Percentiles rank a stretch among this genome's conserved stretches.
Evolutionary conservation across 345 rosid genomes (phyloP).

Genomic region (Passiflora organensis): DNA sequence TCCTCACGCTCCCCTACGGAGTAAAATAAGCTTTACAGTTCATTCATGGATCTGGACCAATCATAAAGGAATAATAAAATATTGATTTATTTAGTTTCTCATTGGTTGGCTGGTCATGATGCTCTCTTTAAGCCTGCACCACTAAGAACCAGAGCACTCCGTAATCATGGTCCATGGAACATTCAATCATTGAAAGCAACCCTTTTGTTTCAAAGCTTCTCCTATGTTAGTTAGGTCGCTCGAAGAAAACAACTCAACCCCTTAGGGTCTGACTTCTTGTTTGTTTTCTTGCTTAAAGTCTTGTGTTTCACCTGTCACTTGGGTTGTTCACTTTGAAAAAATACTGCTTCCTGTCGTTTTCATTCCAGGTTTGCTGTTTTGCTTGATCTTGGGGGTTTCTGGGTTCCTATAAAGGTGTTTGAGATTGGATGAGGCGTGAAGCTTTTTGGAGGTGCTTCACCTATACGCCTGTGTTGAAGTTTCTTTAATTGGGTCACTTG

Average conservation of each 20-base stretch:
- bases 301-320: neutral
- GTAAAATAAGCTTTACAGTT: constrained; percentile 12
- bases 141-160: neutral
- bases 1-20: constrained; percentile 27
- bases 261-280: constrained; percentile 24
- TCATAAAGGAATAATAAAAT: neutral
- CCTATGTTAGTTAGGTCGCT: constrained; percentile 1
- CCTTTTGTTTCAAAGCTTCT: constrained; percentile 9
- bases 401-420: neutral
- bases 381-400: neutral
- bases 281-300: constrained; percentile 12
- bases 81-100: neutral
- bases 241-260: constrained; percentile 12
- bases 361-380: neutral
- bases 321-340: too few relatives aligned
- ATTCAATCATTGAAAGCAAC: constrained; percentile 38
- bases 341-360: too few relatives aligned
- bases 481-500: neutral
- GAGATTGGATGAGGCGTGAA: neutral
- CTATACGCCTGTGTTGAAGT: constrained; percentile 5
- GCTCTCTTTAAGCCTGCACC: neutral
- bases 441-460: constrained; percentile 3
- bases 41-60: constrained; percentile 25
- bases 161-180: constrained; percentile 23
- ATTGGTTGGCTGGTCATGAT: neutral